A percentile compares a stretch with the other conserved stretches of the same genome.
Evolutionary conservation across 1,284 basidiomycete species (phyloP).

Genomic region (Inonotus hispidus): DNA sequence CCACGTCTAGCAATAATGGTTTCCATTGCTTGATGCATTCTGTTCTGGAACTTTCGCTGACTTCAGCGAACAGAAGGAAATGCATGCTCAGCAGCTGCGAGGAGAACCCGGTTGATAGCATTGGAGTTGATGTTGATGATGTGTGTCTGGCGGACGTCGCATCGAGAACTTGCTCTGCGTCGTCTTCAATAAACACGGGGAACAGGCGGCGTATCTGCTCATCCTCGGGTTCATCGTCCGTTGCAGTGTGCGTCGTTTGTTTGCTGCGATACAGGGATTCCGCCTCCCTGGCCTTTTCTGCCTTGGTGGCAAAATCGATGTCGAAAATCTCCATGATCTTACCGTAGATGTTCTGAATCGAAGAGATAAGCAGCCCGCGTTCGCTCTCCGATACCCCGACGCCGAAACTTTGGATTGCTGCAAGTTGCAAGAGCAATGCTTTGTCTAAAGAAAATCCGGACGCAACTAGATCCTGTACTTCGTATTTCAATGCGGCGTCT

Average conservation of each 20-base stretch:
- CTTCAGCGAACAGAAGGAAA: conserved; percentile 1
- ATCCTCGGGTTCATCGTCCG: conserved; percentile 75
- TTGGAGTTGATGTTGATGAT: neutral
- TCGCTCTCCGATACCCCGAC: conserved; percentile 34
- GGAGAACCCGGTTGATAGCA: neutral
- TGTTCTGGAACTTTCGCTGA: neutral
- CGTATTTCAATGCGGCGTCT: neutral
- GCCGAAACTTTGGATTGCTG: conserved; percentile 29
- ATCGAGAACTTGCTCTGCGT: neutral
- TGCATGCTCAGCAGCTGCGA: conserved; percentile 5
- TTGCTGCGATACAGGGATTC: conserved; percentile 79
- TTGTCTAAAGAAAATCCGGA: conserved; percentile 28
- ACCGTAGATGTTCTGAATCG: conserved; percentile 58
- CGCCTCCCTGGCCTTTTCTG: conserved; percentile 58
- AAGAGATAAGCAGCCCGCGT: conserved; percentile 27
- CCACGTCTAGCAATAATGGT: neutral
- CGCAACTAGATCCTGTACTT: neutral
- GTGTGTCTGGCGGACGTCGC: neutral
- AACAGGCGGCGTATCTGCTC: conserved; percentile 80
- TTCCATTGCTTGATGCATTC: neutral
- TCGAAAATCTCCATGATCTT: conserved; percentile 79
- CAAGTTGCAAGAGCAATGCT: conserved; percentile 45
- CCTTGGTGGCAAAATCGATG: conserved; percentile 69
- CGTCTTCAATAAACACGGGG: conserved; percentile 71
- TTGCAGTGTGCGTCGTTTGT: conserved; percentile 50